These are phyloP conservation scores for Tetrahymena malaccensis DNA, from an alignment of 73 alveolate species.

Conservation along the genomic window DNA sequence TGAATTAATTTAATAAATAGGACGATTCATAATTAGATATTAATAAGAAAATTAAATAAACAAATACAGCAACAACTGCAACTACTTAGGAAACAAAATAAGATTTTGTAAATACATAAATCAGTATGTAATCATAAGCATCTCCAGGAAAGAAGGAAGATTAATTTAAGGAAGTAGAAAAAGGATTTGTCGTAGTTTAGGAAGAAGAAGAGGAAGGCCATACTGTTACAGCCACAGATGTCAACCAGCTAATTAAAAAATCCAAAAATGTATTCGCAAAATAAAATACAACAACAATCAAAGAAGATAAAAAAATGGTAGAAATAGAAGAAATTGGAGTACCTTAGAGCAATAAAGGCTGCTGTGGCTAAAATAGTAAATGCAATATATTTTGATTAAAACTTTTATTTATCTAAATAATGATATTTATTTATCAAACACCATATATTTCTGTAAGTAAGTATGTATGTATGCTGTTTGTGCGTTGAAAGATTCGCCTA, in stretches of 20 bases:
- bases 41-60: not conserved
- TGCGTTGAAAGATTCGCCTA: not conserved
- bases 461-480: not conserved
- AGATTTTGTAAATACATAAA: not conserved
- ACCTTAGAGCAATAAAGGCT: not conserved
- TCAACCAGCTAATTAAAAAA: not conserved
- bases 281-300: not conserved
- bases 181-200: not conserved
- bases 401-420: not conserved
- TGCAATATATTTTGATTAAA: not conserved
- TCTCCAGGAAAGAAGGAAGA: not conserved
- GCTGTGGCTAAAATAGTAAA: not conserved
- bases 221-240: not conserved
- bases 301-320: not conserved
- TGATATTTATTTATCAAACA: no score
- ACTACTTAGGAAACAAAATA: not conserved
- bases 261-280: not conserved
- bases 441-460: no score
- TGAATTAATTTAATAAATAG: not conserved
- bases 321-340: not conserved
- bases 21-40: not conserved
- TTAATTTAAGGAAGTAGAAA: not conserved
- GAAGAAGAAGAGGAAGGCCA: not conserved
- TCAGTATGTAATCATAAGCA: not conserved
- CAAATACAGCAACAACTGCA: not conserved